phyloP scores from a whole-genome alignment of 2,329 filamentous ascomycete genomes.

The Dothistroma pini region DNA sequence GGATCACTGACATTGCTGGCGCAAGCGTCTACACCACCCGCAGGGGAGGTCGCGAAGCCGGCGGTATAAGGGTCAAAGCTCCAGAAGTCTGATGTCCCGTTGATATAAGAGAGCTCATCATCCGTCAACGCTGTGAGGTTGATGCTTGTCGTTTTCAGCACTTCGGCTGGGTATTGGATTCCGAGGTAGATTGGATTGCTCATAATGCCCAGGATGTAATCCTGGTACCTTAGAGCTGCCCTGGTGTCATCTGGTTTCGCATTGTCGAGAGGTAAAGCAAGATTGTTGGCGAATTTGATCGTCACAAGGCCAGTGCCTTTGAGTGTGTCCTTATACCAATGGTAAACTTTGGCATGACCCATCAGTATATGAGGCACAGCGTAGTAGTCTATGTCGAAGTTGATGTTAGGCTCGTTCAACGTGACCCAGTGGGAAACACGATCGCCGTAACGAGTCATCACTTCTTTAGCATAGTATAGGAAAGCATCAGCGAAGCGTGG shows the following conservation, averaged over 20 bases:
- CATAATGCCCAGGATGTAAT: slow-evolving; percentile 47
- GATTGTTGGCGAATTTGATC: slow-evolving; percentile 47
- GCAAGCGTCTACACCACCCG: slow-evolving; percentile 39
- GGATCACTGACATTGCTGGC: slow-evolving; percentile 33
- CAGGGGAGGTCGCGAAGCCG: slow-evolving; percentile 35
- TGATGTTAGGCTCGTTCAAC: slow-evolving; percentile 39
- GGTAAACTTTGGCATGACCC: slow-evolving; percentile 24
- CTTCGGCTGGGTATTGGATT: slow-evolving; percentile 49
- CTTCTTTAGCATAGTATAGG: slow-evolving; percentile 40
- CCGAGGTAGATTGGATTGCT: slow-evolving; percentile 52
- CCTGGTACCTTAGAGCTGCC: slow-evolving; percentile 45
- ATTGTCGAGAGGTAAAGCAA: slow-evolving; percentile 36
- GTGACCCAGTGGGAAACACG: slow-evolving; percentile 42
- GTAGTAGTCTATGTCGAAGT: slow-evolving; percentile 18
- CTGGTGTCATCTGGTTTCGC: slow-evolving; percentile 43
- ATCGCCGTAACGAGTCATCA: slow-evolving; percentile 39
- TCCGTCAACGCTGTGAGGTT: slow-evolving; percentile 48
- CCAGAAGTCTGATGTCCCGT: slow-evolving; percentile 35
- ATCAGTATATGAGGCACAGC: slow-evolving; percentile 35
- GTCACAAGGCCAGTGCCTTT: slow-evolving; percentile 50
- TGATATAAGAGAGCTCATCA: slow-evolving; percentile 41
- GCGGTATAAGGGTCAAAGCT: slow-evolving; percentile 40
- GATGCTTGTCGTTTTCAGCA: slow-evolving; percentile 44
- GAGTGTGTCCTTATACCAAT: slow-evolving; percentile 54
- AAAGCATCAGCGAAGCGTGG: slow-evolving; percentile 36